Evolutionary conservation across 2,329 filamentous ascomycete genomes (phyloP).

Genomic region (Escovopsis weberi): DNA sequence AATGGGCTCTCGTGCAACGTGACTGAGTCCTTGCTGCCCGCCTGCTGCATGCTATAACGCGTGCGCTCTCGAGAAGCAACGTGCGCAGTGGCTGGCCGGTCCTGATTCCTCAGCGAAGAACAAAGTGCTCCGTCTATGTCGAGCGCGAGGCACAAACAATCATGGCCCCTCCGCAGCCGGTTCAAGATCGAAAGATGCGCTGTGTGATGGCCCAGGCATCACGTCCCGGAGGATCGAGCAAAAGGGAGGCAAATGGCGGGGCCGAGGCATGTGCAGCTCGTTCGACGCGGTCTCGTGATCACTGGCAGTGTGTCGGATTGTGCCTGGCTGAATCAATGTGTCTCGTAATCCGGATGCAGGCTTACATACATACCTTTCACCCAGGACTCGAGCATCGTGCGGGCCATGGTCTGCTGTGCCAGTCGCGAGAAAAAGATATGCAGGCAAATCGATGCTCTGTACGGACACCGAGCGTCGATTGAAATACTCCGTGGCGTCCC

Average conservation of each 20-base stretch:
- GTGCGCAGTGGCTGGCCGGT: not conserved
- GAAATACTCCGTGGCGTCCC: too few relatives aligned
- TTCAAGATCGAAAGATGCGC: too few relatives aligned
- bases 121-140: too few relatives aligned
- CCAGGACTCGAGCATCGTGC: too few relatives aligned
- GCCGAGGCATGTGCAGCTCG: not conserved
- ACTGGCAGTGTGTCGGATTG: slow-evolving; percentile 3
- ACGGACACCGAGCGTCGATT: too few relatives aligned
- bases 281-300: not conserved
- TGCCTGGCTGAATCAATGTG: slow-evolving; percentile 4
- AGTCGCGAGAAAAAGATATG: too few relatives aligned
- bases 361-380: not conserved
- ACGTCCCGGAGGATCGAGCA: not conserved
- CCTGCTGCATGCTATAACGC: not conserved
- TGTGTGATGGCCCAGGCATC: not conserved
- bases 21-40: not conserved
- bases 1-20: not conserved
- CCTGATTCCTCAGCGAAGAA: too few relatives aligned
- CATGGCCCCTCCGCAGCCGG: too few relatives aligned
- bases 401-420: too few relatives aligned
- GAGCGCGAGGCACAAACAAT: too few relatives aligned
- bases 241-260: not conserved
- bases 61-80: not conserved
- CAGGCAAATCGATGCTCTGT: too few relatives aligned
- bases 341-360: slow-evolving; percentile 3